These are phyloP conservation scores for Alternaria postmessia DNA, from an alignment of 2,329 filamentous ascomycete species.

Conservation along the genomic window DNA sequence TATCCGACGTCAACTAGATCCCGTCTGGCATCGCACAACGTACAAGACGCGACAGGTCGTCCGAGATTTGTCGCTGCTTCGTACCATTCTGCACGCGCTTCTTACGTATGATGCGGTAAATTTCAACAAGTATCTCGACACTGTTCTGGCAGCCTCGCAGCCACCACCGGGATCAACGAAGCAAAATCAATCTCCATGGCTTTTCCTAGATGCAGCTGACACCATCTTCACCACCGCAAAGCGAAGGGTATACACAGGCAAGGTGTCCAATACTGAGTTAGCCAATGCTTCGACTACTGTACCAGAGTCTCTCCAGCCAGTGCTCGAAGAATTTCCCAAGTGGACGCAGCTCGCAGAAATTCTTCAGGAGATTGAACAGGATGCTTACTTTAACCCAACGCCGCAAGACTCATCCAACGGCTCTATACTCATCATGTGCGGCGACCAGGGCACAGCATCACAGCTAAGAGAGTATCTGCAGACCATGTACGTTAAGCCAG, in stretches of 20 bases:
- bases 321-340: slow-evolving; percentile 94
- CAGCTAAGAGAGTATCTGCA: slow-evolving; percentile 92
- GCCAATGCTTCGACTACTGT: slow-evolving; percentile 58
- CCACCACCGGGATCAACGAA: slow-evolving; percentile 86
- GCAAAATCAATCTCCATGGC: slow-evolving; percentile 92
- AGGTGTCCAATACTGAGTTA: slow-evolving; percentile 66
- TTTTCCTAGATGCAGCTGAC: slow-evolving; percentile 94
- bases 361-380: slow-evolving; percentile 89
- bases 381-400: slow-evolving; percentile 82
- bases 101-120: slow-evolving; percentile 89
- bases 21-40: slow-evolving; percentile 96
- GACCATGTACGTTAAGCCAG: slow-evolving; percentile 79
- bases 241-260: slow-evolving; percentile 82
- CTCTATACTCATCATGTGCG: slow-evolving; percentile 96
- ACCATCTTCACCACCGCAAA: slow-evolving; percentile 93
- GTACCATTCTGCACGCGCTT: slow-evolving; percentile 80
- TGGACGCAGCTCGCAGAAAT: slow-evolving; percentile 91
- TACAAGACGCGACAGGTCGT: slow-evolving; percentile 96
- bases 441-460: slow-evolving; percentile 82
- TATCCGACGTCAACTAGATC: slow-evolving; percentile 87
- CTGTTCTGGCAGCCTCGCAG: slow-evolving; percentile 88
- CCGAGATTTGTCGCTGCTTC: slow-evolving; percentile 82
- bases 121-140: slow-evolving; percentile 92
- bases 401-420: slow-evolving; percentile 85
- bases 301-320: slow-evolving; percentile 73